Evolutionary conservation across 495 filamentous ascomycete species (phyloP).

Genomic region (Penicillium paxilli): DNA sequence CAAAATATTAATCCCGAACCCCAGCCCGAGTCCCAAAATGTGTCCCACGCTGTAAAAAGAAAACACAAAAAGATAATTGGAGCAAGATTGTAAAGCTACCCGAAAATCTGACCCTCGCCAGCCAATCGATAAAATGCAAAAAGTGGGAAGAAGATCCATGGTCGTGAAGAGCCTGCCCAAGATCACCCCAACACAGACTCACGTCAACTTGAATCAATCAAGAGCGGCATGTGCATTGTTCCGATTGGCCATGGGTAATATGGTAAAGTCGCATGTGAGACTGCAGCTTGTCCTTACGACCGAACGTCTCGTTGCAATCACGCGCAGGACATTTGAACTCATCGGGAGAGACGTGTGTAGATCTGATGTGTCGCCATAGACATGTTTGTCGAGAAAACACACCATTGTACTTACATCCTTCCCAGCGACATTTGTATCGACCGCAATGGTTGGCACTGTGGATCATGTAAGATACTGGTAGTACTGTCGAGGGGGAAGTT

Average conservation of each 20-base stretch:
- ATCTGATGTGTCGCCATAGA: conserved; percentile 18
- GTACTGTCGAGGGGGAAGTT: not conserved
- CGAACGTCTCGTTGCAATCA: conserved; percentile 9
- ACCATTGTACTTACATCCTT: conserved; percentile 13
- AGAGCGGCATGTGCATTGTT: not conserved
- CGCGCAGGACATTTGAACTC: conserved; percentile 8
- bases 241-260: not conserved
- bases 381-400: conserved; percentile 12
- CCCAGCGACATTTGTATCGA: conserved; percentile 13
- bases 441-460: not conserved
- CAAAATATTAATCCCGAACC: too few relatives aligned
- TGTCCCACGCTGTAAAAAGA: too few relatives aligned
- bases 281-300: conserved; percentile 18
- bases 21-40: too few relatives aligned
- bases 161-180: too few relatives aligned
- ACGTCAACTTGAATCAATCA: not conserved
- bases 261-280: conserved; percentile 10
- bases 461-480: not conserved
- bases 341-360: conserved; percentile 15
- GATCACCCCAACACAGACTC: too few relatives aligned
- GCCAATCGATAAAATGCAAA: too few relatives aligned
- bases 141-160: too few relatives aligned
- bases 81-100: too few relatives aligned
- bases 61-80: too few relatives aligned
- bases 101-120: too few relatives aligned